Conservation (phyloP, 331 rosid species). For the Rhamnella rubrinervis region DNA sequence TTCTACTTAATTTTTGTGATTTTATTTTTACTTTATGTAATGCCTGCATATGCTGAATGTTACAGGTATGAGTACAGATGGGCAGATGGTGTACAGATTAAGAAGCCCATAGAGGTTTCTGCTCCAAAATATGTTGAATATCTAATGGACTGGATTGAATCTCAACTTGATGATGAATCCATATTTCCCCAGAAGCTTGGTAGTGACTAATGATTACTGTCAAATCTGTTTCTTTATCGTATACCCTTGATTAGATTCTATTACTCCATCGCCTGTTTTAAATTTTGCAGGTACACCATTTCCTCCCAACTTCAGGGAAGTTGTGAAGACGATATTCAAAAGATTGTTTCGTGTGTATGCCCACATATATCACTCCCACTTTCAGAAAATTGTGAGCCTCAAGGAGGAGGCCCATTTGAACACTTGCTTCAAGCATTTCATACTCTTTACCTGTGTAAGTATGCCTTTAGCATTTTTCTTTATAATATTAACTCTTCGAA, state of each 20-base stretch:
- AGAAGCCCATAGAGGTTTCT: slow-evolving; percentile 97
- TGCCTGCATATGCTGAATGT: slow-evolving; percentile 17
- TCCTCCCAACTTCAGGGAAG: slow-evolving; percentile 90
- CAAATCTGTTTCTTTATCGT: background rate
- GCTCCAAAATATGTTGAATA: slow-evolving; percentile 99
- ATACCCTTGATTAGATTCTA: slow-evolving; percentile 9
- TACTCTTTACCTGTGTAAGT: slow-evolving; percentile 95
- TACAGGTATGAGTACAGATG: slow-evolving; percentile 94
- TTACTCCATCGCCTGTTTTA: background rate
- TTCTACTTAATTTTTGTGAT: too few relatives aligned
- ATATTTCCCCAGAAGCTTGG: slow-evolving; percentile 99
- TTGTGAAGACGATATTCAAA: slow-evolving; percentile 96
- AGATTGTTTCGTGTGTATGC: slow-evolving; percentile 98
- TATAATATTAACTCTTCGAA: too few relatives aligned
- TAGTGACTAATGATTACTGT: slow-evolving; percentile 22
- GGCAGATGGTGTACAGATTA: slow-evolving; percentile 98
- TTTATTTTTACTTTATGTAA: background rate
- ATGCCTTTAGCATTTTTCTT: background rate
- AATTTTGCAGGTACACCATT: slow-evolving; percentile 78
- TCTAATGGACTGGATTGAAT: slow-evolving; percentile 98
- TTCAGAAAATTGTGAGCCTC: slow-evolving; percentile 98
- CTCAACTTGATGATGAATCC: slow-evolving; percentile 97
- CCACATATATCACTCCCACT: slow-evolving; percentile 97
- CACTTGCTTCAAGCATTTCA: slow-evolving; percentile 99
- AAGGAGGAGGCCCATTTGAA: slow-evolving; percentile 99